Percentiles rank a stretch among this genome's conserved stretches.
These are phyloP conservation scores for Tetradesmus obliquus DNA, from an alignment of 139 green algal species.

Conservation along the genomic window DNA sequence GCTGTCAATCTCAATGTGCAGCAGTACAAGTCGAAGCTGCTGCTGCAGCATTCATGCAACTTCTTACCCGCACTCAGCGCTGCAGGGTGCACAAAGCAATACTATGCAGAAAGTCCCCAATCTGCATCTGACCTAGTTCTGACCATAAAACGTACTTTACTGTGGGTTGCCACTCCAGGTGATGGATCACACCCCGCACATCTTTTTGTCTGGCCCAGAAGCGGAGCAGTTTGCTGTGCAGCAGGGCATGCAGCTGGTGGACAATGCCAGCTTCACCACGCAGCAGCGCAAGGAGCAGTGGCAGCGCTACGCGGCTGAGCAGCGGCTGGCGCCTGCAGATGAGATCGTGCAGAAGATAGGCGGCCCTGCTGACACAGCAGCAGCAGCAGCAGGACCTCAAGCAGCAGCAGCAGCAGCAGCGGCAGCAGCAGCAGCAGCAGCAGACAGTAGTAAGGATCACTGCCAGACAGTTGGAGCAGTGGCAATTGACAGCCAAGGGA, in stretches of 20 bases:
- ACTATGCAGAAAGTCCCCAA: no score
- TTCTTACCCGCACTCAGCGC: no score
- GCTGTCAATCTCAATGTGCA: no score
- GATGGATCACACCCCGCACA: conserved; percentile 56
- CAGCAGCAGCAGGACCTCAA: conserved; percentile 9
- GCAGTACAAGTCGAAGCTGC: no score
- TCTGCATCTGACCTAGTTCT: no score
- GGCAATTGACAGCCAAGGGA: conserved; percentile 44
- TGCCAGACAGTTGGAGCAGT: conserved; percentile 56
- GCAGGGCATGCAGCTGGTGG: conserved; percentile 40
- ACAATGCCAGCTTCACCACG: conserved; percentile 42
- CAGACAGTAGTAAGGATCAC: conserved; percentile 15
- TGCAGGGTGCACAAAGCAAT: no score
- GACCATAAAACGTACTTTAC: no score
- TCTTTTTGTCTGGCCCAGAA: conserved; percentile 44
- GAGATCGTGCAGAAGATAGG: conserved; percentile 39
- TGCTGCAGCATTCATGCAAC: no score
- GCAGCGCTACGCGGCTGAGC: neutral
- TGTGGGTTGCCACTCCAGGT: conserved; percentile 2
- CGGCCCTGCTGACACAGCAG: neutral
- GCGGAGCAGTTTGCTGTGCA: conserved; percentile 45
- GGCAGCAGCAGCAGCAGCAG: conserved; percentile 17
- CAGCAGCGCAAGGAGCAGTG: conserved; percentile 43
- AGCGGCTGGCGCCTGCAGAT: conserved; percentile 21
- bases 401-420: neutral